Evolutionary conservation across 139 green algal genomes (phyloP), one percentile per base, ranked within the genome.

Genomic region (Cymbomonas tetramitiformis): DNA sequence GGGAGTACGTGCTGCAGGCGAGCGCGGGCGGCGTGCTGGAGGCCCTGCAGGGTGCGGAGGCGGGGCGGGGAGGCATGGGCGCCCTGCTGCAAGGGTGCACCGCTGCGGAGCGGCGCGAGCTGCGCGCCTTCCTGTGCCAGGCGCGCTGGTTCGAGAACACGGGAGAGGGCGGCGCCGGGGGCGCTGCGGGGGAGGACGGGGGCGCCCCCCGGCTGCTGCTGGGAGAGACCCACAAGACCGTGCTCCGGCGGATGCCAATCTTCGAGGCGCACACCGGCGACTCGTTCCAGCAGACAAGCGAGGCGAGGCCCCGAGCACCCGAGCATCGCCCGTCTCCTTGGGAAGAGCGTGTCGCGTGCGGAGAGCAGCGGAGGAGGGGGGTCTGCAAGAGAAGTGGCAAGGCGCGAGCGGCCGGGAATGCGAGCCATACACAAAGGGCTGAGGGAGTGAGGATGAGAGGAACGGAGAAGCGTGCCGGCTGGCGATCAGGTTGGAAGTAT

Each of bases 121-220:
- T 85, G 46, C 61, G 78, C 15, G 58, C 40, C 33, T 84, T 75
- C 55, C 63, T 87, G 62, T 62, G 79, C 54, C 80, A 87, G 65
- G 28, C 25, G 4, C 55, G 63, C 34, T 82, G 75, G 74, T 79
- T 80, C 61, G 25, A 21, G n/a, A n/a, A n/a, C n/a, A n/a, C n/a
- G n/a, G n/a, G n/a, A n/a, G n/a, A n/a, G 26, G 21, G 30, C 18
- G 31, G 8, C 44, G 30, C 33, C 26, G 53, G 40, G 12, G 52
- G 58, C 18, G 51, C 21, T 19, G 30, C 33, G 0, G 46, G 52
- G 10, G 56, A 73, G 1, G 39, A 36, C 33, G 19, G 10, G 12
- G n/a, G 44, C 46, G 30, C 61, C 12, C 32, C 5, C 0, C 19
- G 25, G 43, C 30, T 26, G 36, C 26, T n/a, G 12, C 30, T 68